phyloP scores from a whole-genome alignment of 768 basidiomycete species.

The Ephemerocybe angulata region DNA sequence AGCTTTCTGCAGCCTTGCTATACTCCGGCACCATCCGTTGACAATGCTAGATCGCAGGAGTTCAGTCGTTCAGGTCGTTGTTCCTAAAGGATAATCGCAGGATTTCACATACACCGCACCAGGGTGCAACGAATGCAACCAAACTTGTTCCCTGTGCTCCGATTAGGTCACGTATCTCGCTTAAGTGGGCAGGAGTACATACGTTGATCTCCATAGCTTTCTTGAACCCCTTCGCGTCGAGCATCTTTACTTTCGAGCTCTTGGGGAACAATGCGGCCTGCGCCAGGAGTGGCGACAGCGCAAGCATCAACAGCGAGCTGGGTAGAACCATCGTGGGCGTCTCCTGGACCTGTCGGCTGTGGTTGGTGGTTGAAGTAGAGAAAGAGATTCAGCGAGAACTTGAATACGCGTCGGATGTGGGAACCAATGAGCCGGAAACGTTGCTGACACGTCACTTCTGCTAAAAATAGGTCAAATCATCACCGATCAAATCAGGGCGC shows the following conservation, averaged over 20 bases:
- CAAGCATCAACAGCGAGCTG: constrained; percentile 33
- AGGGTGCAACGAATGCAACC: constrained; percentile 92
- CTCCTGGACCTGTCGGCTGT: too few species aligned
- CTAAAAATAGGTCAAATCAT: not conserved
- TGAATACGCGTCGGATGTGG: not conserved
- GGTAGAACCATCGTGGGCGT: constrained; percentile 30
- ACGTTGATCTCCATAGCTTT: constrained; percentile 75
- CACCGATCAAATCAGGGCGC: not conserved
- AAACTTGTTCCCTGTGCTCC: constrained; percentile 59
- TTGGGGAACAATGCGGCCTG: constrained; percentile 46
- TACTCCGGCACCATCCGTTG: constrained; percentile 83
- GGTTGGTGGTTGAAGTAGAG: not conserved
- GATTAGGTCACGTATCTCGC: not conserved
- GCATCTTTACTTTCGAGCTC: constrained; percentile 62
- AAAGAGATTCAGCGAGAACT: not conserved
- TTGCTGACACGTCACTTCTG: constrained; percentile 12
- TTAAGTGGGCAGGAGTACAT: constrained; percentile 24
- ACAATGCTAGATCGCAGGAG: too few species aligned
- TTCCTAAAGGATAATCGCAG: too few species aligned
- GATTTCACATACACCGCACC: constrained; percentile 87
- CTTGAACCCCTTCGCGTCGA: constrained; percentile 68
- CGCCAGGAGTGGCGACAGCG: constrained; percentile 44
- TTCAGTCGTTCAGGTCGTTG: too few species aligned
- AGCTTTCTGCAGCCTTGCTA: constrained; percentile 71
- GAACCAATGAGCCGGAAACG: constrained; percentile 7